A percentile compares a stretch with the other conserved stretches of the same genome.
Evolutionary conservation across 139 green algal genomes (phyloP).

Genomic region (Chlamydomonas eustigma): DNA sequence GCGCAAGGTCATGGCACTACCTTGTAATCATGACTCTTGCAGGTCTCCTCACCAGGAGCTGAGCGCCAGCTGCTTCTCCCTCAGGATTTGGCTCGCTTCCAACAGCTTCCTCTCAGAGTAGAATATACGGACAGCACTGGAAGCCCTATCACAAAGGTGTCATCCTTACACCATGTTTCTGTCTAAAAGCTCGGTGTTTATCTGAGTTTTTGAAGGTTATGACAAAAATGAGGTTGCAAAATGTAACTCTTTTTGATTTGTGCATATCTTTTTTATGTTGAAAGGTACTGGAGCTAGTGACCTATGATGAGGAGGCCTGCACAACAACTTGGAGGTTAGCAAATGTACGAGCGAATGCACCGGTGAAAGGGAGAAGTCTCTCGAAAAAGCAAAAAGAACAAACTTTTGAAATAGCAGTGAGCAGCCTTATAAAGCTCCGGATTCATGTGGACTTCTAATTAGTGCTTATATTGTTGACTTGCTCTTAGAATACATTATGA

Average conservation of each 20-base stretch:
- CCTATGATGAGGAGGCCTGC: conserved; percentile 29
- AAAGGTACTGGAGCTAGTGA: conserved; percentile 34
- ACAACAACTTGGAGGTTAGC: conserved; percentile 50
- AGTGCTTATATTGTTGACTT: not conserved
- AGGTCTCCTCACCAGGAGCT: conserved; percentile 38
- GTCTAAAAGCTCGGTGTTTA: not conserved
- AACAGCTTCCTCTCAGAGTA: conserved; percentile 55
- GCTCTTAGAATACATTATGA: not conserved
- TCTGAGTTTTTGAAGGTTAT: not conserved
- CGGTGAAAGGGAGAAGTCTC: conserved; percentile 53
- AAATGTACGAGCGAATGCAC: conserved; percentile 58
- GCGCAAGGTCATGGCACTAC: too few species aligned
- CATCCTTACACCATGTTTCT: too few species aligned
- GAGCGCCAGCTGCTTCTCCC: conserved; percentile 49
- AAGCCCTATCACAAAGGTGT: not conserved
- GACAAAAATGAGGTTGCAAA: too few species aligned
- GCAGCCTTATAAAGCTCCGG: conserved; percentile 35
- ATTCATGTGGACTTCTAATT: conserved; percentile 68
- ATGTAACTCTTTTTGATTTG: too few species aligned
- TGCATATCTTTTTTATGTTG: too few species aligned
- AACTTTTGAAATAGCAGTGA: conserved; percentile 34
- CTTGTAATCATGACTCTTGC: not conserved
- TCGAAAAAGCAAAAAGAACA: conserved; percentile 50
- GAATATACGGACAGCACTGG: conserved; percentile 19
- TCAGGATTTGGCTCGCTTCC: conserved; percentile 49